These are phyloP conservation scores for Macrocybe gigantea DNA, from an alignment of 768 basidiomycete genomes.

Conservation along the genomic window DNA sequence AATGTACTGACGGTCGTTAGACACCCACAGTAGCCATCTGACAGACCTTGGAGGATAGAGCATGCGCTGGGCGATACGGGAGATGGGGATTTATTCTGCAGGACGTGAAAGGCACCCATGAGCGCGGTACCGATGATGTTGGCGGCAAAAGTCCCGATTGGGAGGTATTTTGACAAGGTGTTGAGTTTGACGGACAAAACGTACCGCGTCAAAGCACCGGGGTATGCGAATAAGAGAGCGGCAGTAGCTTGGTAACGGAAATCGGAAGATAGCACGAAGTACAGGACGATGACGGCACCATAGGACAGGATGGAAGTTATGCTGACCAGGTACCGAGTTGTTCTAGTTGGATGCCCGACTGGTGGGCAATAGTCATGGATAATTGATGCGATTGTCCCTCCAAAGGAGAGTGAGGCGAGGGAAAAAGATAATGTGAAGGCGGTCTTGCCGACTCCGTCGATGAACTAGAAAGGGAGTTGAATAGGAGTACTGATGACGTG, in stretches of 20 bases:
- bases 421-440: slow-evolving; percentile 75
- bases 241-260: slow-evolving; percentile 82
- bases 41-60: slow-evolving; percentile 71
- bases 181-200: slow-evolving; percentile 72
- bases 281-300: slow-evolving; percentile 69
- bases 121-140: slow-evolving; percentile 81
- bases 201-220: slow-evolving; percentile 84
- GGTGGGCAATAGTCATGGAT: slow-evolving; percentile 35
- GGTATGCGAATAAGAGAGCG: slow-evolving; percentile 84
- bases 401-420: slow-evolving; percentile 72
- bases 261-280: slow-evolving; percentile 61
- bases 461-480: slow-evolving; percentile 46
- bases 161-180: slow-evolving; percentile 50
- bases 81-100: slow-evolving; percentile 48
- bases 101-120: slow-evolving; percentile 64
- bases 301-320: slow-evolving; percentile 60
- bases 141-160: slow-evolving; percentile 74
- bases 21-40: slow-evolving; percentile 93
- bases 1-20: slow-evolving; percentile 94
- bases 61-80: slow-evolving; percentile 48
- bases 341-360: slow-evolving; percentile 33
- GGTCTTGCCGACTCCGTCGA: slow-evolving; percentile 81
- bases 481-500: not conserved
- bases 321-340: slow-evolving; percentile 45
- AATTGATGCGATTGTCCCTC: slow-evolving; percentile 51